These are phyloP conservation scores for Tricholoma hemisulphureum DNA, from an alignment of 768 basidiomycete genomes.

Conservation along the genomic window DNA sequence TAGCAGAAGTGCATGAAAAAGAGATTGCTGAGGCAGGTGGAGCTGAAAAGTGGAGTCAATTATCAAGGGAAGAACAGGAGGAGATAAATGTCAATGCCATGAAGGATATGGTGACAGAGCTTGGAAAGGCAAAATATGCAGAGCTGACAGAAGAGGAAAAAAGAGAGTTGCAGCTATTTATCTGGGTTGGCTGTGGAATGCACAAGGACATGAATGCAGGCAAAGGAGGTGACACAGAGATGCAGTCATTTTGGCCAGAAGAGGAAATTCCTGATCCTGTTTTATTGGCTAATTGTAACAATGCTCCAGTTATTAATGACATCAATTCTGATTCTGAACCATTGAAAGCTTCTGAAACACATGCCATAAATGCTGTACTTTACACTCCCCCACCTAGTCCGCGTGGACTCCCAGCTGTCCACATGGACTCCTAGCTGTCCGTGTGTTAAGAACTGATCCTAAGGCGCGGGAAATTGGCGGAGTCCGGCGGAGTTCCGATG, in stretches of 20 bases:
- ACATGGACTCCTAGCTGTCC: too few species aligned
- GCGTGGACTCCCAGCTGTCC: too few species aligned
- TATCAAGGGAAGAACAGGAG: slow-evolving; percentile 20
- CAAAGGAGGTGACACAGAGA: slow-evolving; percentile 27
- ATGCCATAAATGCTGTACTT: slow-evolving; percentile 16
- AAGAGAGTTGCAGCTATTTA: slow-evolving; percentile 24
- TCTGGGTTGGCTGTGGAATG: slow-evolving; percentile 38
- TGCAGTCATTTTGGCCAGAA: slow-evolving; percentile 27
- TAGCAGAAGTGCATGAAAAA: slow-evolving; percentile 16
- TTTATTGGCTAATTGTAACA: slow-evolving; percentile 28
- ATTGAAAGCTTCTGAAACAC: slow-evolving; percentile 11
- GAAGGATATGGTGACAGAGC: slow-evolving; percentile 11
- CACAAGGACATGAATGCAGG: slow-evolving; percentile 38
- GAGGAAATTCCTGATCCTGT: slow-evolving; percentile 19
- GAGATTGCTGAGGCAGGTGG: slow-evolving; percentile 28
- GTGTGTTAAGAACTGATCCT: too few species aligned
- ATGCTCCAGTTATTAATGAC: slow-evolving; percentile 19
- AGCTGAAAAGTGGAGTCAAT: slow-evolving; percentile 19
- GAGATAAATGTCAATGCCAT: slow-evolving; percentile 15
- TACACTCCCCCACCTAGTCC: too few species aligned
- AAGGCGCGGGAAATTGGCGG: too few species aligned
- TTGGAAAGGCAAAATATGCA: slow-evolving; percentile 24
- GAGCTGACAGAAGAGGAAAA: slow-evolving; percentile 16
- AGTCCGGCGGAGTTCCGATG: too few species aligned
- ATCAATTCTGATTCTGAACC: slow-evolving; percentile 2